These are phyloP conservation scores for Teratosphaeriaceae sp. DNA, from an alignment of 2,329 filamentous ascomycete species.

Conservation along the genomic window DNA sequence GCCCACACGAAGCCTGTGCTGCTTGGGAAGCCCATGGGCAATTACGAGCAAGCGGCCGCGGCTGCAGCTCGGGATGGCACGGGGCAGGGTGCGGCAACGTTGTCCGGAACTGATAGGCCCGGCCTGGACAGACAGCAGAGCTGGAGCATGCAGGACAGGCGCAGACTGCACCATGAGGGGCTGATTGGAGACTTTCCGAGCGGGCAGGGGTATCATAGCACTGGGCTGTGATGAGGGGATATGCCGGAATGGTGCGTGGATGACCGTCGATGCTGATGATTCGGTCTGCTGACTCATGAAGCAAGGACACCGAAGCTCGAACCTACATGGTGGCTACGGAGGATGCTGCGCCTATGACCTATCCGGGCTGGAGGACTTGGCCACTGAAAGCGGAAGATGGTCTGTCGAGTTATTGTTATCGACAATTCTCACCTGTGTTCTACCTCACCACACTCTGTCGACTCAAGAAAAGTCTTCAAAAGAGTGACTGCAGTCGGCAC, in stretches of 20 bases:
- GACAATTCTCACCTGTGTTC: background rate
- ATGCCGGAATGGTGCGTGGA: background rate
- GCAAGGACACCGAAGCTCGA: too few species aligned
- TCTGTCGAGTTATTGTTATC: background rate
- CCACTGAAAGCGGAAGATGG: too few species aligned
- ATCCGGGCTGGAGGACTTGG: too few species aligned
- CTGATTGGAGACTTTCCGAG: constrained; percentile 15
- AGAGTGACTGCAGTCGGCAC: constrained; percentile 8
- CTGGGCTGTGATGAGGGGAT: background rate
- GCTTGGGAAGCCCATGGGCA: constrained; percentile 18
- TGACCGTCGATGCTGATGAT: background rate
- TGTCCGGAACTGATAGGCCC: constrained; percentile 12
- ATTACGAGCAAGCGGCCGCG: constrained; percentile 24
- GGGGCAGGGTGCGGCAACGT: background rate
- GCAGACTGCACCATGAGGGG: constrained; percentile 23
- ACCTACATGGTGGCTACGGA: too few species aligned
- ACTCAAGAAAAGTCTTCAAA: constrained; percentile 6
- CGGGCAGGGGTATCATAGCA: constrained; percentile 9
- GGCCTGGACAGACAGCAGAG: constrained; percentile 22
- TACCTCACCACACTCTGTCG: background rate
- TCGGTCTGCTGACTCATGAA: background rate
- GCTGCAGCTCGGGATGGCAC: constrained; percentile 10
- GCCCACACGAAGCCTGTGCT: constrained; percentile 6
- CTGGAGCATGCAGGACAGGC: constrained; percentile 25
- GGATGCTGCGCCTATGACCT: too few species aligned